Evolutionary conservation across 768 basidiomycete genomes (phyloP).

Genomic region (Mycena albidolilacea): DNA sequence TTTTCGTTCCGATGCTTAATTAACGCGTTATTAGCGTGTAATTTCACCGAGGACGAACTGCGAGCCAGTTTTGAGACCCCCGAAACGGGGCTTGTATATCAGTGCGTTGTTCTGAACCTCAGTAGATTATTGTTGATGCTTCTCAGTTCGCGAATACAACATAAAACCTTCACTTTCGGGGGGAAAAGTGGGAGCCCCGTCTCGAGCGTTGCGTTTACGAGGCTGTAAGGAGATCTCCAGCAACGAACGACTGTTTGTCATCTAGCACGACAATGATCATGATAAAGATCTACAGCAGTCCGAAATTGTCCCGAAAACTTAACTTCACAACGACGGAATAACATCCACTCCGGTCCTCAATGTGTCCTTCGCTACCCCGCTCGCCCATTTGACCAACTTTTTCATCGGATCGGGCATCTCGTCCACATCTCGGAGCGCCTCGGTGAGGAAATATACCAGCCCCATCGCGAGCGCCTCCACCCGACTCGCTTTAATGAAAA

Average conservation of each 20-base stretch:
- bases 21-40: conserved; percentile 70
- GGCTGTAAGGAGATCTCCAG: conserved; percentile 30
- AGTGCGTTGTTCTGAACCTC: conserved; percentile 61
- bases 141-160: conserved; percentile 77
- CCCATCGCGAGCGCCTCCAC: conserved; percentile 81
- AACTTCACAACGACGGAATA: conserved; percentile 47
- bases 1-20: neutral
- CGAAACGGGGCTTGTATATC: conserved; percentile 69
- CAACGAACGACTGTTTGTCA: too few species aligned
- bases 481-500: conserved; percentile 82
- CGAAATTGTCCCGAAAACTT: neutral
- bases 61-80: conserved; percentile 64
- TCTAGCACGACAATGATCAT: too few species aligned
- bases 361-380: conserved; percentile 77
- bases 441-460: conserved; percentile 77
- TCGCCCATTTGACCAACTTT: conserved; percentile 77
- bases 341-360: conserved; percentile 75
- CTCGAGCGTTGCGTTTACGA: conserved; percentile 81
- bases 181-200: conserved; percentile 81
- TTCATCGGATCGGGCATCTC: conserved; percentile 51
- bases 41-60: conserved; percentile 87
- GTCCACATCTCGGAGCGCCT: conserved; percentile 53
- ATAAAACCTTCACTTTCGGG: conserved; percentile 82
- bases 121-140: conserved; percentile 5
- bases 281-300: neutral